These are phyloP conservation scores for Barnettozyma californica DNA, from an alignment of 805 yeast species.

Conservation along the genomic window DNA sequence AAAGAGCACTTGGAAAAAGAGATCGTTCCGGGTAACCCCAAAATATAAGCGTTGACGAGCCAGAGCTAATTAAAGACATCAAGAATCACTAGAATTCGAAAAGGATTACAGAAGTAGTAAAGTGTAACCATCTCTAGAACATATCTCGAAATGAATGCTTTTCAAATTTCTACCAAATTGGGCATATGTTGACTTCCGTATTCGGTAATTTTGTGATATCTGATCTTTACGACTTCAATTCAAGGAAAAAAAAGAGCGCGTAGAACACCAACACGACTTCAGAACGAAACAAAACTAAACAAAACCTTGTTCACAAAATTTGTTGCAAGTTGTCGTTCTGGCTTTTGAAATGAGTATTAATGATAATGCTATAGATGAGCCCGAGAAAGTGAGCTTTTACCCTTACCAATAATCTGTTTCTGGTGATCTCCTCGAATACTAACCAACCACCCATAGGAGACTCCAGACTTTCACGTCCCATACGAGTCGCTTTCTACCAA, in stretches of 20 bases:
- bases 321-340: not conserved
- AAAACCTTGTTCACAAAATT: not conserved
- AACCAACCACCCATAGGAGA: not conserved
- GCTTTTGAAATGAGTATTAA: not conserved
- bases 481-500: constrained; percentile 11
- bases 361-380: not conserved
- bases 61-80: too few species aligned
- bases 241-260: not conserved
- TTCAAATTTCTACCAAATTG: constrained; percentile 8
- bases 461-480: constrained; percentile 5
- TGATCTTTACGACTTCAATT: not conserved
- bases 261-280: not conserved
- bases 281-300: not conserved
- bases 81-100: too few species aligned
- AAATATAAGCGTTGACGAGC: too few species aligned
- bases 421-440: not conserved
- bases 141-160: too few species aligned
- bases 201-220: constrained; percentile 6
- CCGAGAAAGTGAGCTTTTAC: not conserved
- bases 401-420: too few species aligned
- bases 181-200: constrained; percentile 16
- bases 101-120: too few species aligned
- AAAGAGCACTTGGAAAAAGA: too few species aligned
- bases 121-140: not conserved
- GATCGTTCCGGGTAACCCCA: too few species aligned